A percentile compares a stretch with the other conserved stretches of the same genome.
Evolutionary conservation across 768 basidiomycete species (phyloP).

Genomic region (Boletales sp.): DNA sequence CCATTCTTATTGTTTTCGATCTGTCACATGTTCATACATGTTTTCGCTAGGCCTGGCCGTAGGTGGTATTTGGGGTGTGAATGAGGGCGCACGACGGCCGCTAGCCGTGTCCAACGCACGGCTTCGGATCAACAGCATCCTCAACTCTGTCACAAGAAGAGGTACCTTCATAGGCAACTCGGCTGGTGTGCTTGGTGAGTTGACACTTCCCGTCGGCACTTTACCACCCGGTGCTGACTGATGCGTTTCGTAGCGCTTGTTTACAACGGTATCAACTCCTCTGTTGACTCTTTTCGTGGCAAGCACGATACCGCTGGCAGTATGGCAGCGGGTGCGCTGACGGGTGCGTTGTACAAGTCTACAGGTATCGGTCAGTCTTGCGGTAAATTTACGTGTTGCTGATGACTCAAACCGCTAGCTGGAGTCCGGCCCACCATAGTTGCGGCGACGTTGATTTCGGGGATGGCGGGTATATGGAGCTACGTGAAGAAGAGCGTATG

Average conservation of each 20-base stretch:
- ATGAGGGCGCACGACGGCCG: constrained; percentile 87
- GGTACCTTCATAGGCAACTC: constrained; percentile 99
- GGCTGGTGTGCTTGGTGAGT: constrained; percentile 93
- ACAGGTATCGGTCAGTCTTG: constrained; percentile 57
- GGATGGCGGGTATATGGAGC: constrained; percentile 90
- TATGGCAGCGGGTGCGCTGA: constrained; percentile 88
- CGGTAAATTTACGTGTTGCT: constrained; percentile 34
- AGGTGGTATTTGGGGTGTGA: constrained; percentile 94
- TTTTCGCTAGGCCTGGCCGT: constrained; percentile 81
- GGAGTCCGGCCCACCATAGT: constrained; percentile 87
- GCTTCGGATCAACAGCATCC: constrained; percentile 92
- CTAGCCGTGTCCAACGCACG: constrained; percentile 82
- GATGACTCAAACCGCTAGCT: constrained; percentile 53
- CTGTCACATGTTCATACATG: constrained; percentile 73
- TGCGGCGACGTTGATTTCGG: constrained; percentile 86
- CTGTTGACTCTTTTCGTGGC: constrained; percentile 84
- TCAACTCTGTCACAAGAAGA: constrained; percentile 95
- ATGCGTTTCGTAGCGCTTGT: constrained; percentile 66
- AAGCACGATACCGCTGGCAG: constrained; percentile 89
- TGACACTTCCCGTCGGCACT: constrained; percentile 31
- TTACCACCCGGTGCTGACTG: constrained; percentile 32
- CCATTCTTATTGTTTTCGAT: constrained; percentile 72
- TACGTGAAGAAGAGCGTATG: constrained; percentile 88
- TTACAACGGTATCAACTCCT: constrained; percentile 96
- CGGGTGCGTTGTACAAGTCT: constrained; percentile 89